Conservation (phyloP, 164 flowering plant species). For the Echeveria elegans region DNA sequence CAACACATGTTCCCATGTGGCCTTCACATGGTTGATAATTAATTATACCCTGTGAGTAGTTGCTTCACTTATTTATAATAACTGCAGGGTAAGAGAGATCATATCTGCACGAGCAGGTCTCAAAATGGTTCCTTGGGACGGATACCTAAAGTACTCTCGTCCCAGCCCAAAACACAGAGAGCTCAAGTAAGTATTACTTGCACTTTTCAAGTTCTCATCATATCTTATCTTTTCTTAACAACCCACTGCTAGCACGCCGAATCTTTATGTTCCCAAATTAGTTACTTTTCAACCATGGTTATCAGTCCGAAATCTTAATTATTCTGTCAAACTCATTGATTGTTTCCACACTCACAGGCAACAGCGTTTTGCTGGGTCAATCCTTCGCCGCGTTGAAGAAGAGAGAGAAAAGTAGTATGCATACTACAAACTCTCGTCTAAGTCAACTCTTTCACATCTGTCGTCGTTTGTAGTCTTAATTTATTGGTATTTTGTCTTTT, state of each 20-base stretch:
- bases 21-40: not conserved
- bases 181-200: slow-evolving; percentile 45
- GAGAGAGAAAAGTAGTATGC: not conserved
- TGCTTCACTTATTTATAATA: not conserved
- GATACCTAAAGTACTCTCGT: slow-evolving; percentile 84
- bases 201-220: not conserved
- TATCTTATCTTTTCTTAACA: not conserved
- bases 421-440: not conserved
- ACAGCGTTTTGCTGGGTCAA: slow-evolving; percentile 55
- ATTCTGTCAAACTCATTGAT: not conserved
- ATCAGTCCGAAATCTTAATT: not conserved
- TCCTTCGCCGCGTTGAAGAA: slow-evolving; percentile 37
- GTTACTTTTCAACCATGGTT: not conserved
- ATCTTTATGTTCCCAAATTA: not conserved
- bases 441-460: not conserved
- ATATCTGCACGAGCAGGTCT: slow-evolving; percentile 89
- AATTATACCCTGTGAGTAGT: not conserved
- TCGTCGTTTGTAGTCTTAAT: not conserved
- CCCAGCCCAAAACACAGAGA: slow-evolving; percentile 89
- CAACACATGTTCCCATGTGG: not conserved
- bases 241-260: not conserved
- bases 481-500: not conserved
- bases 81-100: slow-evolving; percentile 74
- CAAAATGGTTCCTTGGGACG: slow-evolving; percentile 97
- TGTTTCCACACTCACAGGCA: slow-evolving; percentile 37